These are phyloP conservation scores for Daldinia caldariorum DNA, from an alignment of 495 filamentous ascomycete species.

Conservation along the genomic window DNA sequence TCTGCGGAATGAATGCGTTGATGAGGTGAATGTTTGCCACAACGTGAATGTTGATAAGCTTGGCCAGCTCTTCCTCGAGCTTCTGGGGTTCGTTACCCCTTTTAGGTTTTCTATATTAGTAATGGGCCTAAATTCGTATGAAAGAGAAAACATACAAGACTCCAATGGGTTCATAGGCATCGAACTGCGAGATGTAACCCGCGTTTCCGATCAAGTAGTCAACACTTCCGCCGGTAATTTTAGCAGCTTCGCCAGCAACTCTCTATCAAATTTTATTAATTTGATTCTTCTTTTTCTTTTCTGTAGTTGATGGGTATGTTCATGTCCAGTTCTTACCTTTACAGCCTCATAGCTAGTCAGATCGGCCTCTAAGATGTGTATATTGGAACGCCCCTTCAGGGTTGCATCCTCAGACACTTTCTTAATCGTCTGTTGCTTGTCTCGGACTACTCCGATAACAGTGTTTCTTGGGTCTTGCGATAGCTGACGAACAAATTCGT, in stretches of 20 bases:
- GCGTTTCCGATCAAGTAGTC: constrained; percentile 67
- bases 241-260: background rate
- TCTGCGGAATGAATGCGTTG: constrained; percentile 62
- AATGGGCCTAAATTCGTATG: background rate
- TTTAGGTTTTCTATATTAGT: background rate
- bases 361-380: background rate
- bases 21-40: constrained; percentile 62
- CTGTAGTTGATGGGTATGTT: no score
- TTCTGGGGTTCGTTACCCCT: background rate
- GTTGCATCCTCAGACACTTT: background rate
- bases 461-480: background rate
- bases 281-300: background rate
- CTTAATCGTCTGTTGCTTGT: background rate
- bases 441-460: constrained; percentile 1
- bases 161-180: constrained; percentile 39
- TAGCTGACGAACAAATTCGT: background rate
- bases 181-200: constrained; percentile 43
- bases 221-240: constrained; percentile 43
- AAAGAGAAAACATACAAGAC: constrained; percentile 34
- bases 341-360: background rate
- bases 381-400: background rate
- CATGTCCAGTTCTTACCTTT: background rate
- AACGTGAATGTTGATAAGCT: constrained; percentile 58
- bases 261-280: background rate
- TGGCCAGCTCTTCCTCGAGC: constrained; percentile 5